A percentile compares a stretch with the other conserved stretches of the same genome.
phyloP scores from a whole-genome alignment of 1,139 yeast genomes.

The Magnusiomyces fungicola region DNA sequence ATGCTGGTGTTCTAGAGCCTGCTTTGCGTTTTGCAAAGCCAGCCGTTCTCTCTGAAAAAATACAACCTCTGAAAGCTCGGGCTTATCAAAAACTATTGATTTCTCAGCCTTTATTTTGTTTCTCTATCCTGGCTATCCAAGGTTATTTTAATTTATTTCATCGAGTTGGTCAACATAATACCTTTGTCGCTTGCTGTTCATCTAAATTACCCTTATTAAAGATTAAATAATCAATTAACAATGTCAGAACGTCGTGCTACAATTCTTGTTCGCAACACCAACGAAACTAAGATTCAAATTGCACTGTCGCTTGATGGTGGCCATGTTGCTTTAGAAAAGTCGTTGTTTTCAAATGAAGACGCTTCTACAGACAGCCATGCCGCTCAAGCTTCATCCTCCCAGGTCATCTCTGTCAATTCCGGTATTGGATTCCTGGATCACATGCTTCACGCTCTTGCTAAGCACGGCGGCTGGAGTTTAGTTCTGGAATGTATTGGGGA shows the following conservation, averaged over 20 bases:
- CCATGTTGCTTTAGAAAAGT: conserved; percentile 47
- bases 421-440: conserved; percentile 96
- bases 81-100: neutral
- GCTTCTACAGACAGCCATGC: conserved; percentile 45
- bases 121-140: neutral
- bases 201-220: neutral
- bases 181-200: neutral
- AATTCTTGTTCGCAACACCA: conserved; percentile 62
- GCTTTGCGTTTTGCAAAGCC: too few species aligned
- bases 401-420: conserved; percentile 71
- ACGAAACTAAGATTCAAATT: conserved; percentile 89
- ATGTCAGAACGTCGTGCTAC: conserved; percentile 34
- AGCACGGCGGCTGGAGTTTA: conserved; percentile 94
- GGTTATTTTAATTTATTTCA: neutral
- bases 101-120: neutral
- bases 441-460: conserved; percentile 94
- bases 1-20: too few species aligned
- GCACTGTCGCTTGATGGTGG: conserved; percentile 87
- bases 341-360: conserved; percentile 35
- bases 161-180: too few species aligned
- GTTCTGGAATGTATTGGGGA: conserved; percentile 89
- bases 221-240: neutral
- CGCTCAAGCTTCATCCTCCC: conserved; percentile 53
- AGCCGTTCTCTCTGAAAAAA: too few species aligned
- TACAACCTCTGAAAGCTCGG: too few species aligned